phyloP scores from a whole-genome alignment of 495 filamentous ascomycete species.

The Daldinia decipiens region DNA sequence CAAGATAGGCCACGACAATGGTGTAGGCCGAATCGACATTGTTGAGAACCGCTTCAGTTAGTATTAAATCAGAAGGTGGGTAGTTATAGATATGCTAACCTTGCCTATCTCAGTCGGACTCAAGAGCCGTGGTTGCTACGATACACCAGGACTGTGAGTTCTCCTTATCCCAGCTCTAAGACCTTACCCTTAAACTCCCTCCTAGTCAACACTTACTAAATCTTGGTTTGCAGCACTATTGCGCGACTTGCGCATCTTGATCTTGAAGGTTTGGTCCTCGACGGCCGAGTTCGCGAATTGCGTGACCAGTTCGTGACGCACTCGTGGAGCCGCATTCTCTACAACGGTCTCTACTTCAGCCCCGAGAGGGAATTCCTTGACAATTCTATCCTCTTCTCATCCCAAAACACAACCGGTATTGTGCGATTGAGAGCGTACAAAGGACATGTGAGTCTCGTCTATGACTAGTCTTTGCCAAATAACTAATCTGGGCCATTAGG shows the following conservation, averaged over 20 bases:
- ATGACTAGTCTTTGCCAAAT: conserved; percentile 46
- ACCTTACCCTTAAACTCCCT: neutral
- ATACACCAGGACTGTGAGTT: conserved; percentile 67
- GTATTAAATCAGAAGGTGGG: neutral
- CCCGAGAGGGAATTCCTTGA: conserved; percentile 74
- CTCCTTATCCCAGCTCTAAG: too few species aligned
- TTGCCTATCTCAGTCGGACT: conserved; percentile 66
- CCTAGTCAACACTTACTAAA: neutral
- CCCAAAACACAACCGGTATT: conserved; percentile 64
- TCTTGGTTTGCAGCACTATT: conserved; percentile 58
- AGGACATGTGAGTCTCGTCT: conserved; percentile 50
- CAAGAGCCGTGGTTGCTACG: conserved; percentile 93
- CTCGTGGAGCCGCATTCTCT: conserved; percentile 78
- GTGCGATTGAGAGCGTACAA: conserved; percentile 76
- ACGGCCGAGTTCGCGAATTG: conserved; percentile 82
- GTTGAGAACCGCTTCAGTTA: conserved; percentile 53
- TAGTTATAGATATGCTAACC: neutral
- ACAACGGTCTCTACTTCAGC: conserved; percentile 75
- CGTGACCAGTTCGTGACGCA: conserved; percentile 85
- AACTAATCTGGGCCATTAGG: conserved; percentile 73
- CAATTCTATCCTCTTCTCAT: conserved; percentile 73
- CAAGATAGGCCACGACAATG: conserved; percentile 77
- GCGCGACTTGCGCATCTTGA: conserved; percentile 82
- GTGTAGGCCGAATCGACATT: conserved; percentile 90
- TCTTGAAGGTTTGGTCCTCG: conserved; percentile 85